These are phyloP conservation scores for Escovopsis weberi DNA, from an alignment of 2,329 filamentous ascomycete genomes.

Conservation along the genomic window DNA sequence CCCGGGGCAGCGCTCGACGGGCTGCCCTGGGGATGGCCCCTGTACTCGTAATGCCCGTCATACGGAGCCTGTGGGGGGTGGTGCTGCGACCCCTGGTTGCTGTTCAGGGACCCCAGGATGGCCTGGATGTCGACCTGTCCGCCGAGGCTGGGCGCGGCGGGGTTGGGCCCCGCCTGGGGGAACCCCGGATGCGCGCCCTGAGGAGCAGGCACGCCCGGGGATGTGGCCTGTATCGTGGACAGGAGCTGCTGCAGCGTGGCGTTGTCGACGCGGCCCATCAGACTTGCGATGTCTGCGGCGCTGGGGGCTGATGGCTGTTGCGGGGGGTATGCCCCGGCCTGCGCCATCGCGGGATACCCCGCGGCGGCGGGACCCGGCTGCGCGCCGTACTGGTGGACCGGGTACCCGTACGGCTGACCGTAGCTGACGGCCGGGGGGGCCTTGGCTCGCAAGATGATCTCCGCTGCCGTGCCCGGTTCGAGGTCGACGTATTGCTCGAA, in stretches of 20 bases:
- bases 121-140: slow-evolving; percentile 30
- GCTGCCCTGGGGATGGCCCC: slow-evolving; percentile 14
- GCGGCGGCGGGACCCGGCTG: slow-evolving; percentile 9
- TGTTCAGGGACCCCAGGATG: slow-evolving; percentile 27
- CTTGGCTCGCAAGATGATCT: slow-evolving; percentile 64
- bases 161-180: slow-evolving; percentile 8
- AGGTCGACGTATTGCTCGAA: slow-evolving; percentile 83
- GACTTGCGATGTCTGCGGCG: slow-evolving; percentile 41
- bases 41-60: slow-evolving; percentile 16
- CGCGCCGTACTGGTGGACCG: slow-evolving; percentile 17
- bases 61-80: slow-evolving; percentile 13
- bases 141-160: slow-evolving; percentile 10
- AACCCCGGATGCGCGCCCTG: slow-evolving; percentile 6
- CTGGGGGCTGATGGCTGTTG: slow-evolving; percentile 13
- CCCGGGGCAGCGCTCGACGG: slow-evolving; percentile 10
- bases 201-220: not conserved
- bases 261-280: slow-evolving; percentile 55
- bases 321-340: slow-evolving; percentile 18
- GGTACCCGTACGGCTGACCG: slow-evolving; percentile 17
- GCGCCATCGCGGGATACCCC: slow-evolving; percentile 12
- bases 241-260: slow-evolving; percentile 57
- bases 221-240: slow-evolving; percentile 34
- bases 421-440: slow-evolving; percentile 19
- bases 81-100: slow-evolving; percentile 11
- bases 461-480: slow-evolving; percentile 62